Evolutionary conservation across 2,329 filamentous ascomycete genomes (phyloP), one percentile per base, ranked within the genome.

Genomic region (Botrytis porri): DNA sequence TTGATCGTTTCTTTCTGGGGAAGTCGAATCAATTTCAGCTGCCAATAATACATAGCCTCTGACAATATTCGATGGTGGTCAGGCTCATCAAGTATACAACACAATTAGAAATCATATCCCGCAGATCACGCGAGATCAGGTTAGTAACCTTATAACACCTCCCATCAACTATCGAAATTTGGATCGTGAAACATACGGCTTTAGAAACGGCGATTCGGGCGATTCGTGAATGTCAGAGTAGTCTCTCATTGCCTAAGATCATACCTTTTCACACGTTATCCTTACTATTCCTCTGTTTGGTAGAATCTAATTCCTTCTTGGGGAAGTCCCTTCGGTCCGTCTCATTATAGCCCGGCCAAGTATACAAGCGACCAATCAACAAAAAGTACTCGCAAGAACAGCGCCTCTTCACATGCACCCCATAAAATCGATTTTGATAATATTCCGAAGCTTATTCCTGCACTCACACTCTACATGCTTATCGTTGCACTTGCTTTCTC

Each of bases 11-110:
- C 45, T 54, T 41, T 57, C 48, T 57, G 65, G n/a, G 35, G n/a
- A 41, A 57, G 37, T 22, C 32, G n/a, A 29, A 57, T 7, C 35
- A 32, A 39, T 22, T 37, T 69, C 48, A 69, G 51, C 65, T 57
- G 65, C 65, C 65, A 69, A 69, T 67, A 57, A 67, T 57, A 57
- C 9, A 57, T 16, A 57, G 65, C 65, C 48, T 39, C 25, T 41
- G 65, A 25, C 65, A 67, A 57, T 41, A 57, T 41, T 25, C n/a
- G 37, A 12, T 57, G 35, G 25, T 57, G 37, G 48, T 29, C 48
- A 57, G 65, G 48, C 65, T 67, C 48, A 65, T 65, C 7, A 29
- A 6, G 32, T 14, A 54, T 54, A 41, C 16, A 18, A 63, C 43
- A 14, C 64, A 41, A 54, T 22, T 41, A 35, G 48, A 57, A 29